phyloP scores from a whole-genome alignment of 2,329 filamentous ascomycete genomes.

The Biscogniauxia sp. region DNA sequence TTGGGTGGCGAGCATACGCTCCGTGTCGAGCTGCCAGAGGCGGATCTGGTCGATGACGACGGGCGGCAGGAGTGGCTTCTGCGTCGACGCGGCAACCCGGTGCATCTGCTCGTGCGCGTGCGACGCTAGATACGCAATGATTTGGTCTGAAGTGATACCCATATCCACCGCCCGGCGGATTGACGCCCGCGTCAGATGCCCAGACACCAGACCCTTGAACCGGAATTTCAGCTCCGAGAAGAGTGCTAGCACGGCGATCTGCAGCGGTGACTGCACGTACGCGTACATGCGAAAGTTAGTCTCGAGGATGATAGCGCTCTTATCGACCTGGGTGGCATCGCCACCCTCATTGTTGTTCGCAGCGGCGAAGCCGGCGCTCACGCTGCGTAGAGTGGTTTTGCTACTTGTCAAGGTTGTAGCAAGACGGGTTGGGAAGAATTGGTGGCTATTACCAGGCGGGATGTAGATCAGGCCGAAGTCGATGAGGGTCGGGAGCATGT shows the following conservation, averaged over 20 bases:
- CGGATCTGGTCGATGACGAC: conserved; percentile 97
- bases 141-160: conserved; percentile 93
- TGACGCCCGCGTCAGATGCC: conserved; percentile 84
- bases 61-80: conserved; percentile 77
- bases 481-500: conserved; percentile 86
- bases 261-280: conserved; percentile 89
- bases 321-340: conserved; percentile 33
- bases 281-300: conserved; percentile 98
- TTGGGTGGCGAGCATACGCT: conserved; percentile 79
- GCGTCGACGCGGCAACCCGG: conserved; percentile 56
- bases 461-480: conserved; percentile 92
- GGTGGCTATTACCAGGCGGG: conserved; percentile 53
- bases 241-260: conserved; percentile 89
- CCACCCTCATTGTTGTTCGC: conserved; percentile 46
- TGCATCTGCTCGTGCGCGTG: conserved; percentile 96
- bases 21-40: conserved; percentile 95
- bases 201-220: conserved; percentile 91
- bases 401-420: conserved; percentile 88
- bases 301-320: conserved; percentile 91
- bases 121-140: conserved; percentile 86
- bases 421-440: conserved; percentile 87
- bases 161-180: conserved; percentile 82
- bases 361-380: conserved; percentile 66
- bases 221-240: conserved; percentile 87
- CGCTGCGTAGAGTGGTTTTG: conserved; percentile 66